Evolutionary conservation across 2,329 filamentous ascomycete species (phyloP).

Genomic region (Seiridium unicorne): DNA sequence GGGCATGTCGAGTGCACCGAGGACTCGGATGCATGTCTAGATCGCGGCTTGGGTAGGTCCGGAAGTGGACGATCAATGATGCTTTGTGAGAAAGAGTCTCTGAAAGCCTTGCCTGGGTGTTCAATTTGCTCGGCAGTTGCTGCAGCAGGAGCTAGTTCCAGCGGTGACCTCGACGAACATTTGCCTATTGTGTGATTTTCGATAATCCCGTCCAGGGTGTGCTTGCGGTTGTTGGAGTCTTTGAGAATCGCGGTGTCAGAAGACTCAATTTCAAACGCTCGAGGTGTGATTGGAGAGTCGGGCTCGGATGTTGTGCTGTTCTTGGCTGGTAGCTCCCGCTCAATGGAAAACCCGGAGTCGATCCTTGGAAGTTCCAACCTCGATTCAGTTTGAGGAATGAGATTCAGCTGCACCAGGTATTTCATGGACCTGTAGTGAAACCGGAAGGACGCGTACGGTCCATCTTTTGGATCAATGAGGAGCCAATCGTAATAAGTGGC

Average conservation of each 20-base stretch:
- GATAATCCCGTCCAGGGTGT: background rate
- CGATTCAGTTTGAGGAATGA: slow-evolving; percentile 35
- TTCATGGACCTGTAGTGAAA: slow-evolving; percentile 57
- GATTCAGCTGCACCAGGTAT: slow-evolving; percentile 44
- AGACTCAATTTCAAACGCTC: slow-evolving; percentile 13
- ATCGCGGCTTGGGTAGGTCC: slow-evolving; percentile 20
- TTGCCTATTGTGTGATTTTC: background rate
- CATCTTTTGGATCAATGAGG: slow-evolving; percentile 48
- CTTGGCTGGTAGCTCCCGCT: background rate
- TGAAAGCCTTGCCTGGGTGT: slow-evolving; percentile 4
- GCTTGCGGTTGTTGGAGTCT: background rate
- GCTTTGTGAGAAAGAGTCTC: slow-evolving; percentile 5
- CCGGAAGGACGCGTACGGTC: slow-evolving; percentile 51
- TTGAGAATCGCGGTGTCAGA: slow-evolving; percentile 13
- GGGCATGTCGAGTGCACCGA: slow-evolving; percentile 27
- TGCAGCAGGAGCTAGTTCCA: slow-evolving; percentile 10
- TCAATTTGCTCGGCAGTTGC: background rate
- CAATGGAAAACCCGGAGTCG: background rate
- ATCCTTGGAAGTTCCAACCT: slow-evolving; percentile 8
- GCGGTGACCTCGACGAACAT: slow-evolving; percentile 17
- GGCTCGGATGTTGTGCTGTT: background rate
- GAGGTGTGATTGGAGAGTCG: background rate
- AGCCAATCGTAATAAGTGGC: slow-evolving; percentile 51
- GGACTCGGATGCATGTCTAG: slow-evolving; percentile 22
- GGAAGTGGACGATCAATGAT: slow-evolving; percentile 24